Conservation (phyloP, 2,329 filamentous ascomycete genomes). For the Verticillium zaregamsianum region DNA sequence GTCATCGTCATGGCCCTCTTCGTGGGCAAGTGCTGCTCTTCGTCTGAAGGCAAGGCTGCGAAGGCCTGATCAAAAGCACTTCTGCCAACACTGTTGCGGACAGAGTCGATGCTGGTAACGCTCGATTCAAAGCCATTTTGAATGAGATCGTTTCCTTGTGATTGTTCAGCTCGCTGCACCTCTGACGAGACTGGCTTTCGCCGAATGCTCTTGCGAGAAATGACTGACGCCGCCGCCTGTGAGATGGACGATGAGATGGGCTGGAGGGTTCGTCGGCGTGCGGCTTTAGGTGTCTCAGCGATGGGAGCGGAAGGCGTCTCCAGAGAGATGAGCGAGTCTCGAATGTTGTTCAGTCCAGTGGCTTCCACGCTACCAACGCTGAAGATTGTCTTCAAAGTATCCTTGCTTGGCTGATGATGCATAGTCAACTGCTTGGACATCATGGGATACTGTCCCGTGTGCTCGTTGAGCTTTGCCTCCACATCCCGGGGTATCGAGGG, state of each 20-base stretch:
- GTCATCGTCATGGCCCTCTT: conserved; percentile 26
- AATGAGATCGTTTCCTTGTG: conserved; percentile 9
- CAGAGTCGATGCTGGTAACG: conserved; percentile 14
- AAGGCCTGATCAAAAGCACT: conserved; percentile 23
- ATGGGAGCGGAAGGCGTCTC: neutral
- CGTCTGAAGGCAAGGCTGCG: conserved; percentile 6
- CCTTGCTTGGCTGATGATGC: conserved; percentile 37
- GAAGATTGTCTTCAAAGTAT: conserved; percentile 45
- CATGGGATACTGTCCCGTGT: conserved; percentile 25
- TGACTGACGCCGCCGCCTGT: conserved; percentile 12
- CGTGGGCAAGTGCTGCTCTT: conserved; percentile 5
- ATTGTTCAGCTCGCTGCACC: neutral
- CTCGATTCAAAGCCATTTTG: conserved; percentile 13
- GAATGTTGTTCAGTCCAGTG: neutral
- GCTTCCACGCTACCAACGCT: conserved; percentile 43
- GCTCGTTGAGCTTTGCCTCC: conserved; percentile 30
- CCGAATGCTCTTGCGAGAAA: conserved; percentile 9
- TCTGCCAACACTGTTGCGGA: conserved; percentile 18
- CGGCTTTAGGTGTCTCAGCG: conserved; percentile 1
- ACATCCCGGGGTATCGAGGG: conserved; percentile 31
- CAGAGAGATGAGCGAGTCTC: neutral
- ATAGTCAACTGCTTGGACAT: conserved; percentile 31
- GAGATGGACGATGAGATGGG: neutral
- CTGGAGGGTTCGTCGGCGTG: conserved; percentile 8
- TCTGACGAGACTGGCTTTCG: conserved; percentile 8